Base-by-base conservation (phyloP, 2,329 filamentous ascomycete species). In the Stagonosporopsis rhizophila region DNA sequence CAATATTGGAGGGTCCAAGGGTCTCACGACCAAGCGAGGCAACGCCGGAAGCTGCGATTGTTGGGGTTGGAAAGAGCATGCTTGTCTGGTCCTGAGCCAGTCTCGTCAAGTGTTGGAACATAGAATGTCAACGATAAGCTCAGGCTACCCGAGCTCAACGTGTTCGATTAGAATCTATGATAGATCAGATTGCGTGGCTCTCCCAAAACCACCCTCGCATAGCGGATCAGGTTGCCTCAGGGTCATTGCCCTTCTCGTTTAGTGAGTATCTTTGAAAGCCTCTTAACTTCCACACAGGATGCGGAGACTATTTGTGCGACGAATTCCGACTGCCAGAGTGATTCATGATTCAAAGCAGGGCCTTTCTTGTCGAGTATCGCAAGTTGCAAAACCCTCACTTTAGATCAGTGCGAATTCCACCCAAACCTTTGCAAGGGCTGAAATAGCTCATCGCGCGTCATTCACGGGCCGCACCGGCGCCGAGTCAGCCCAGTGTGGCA, bases 41-140 rank as follows among this genome's bases (percentile, higher is more conserved):
- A 15, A 39, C 20, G 4, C 8, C 25, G 15, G 7, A 8, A 12
- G 25, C 39, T 22, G 32, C 45, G 11, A 45, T 27, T 12, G 4
- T 34, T 45, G 20, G 25, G 25, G 20, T 27, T 15, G 40, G 35
- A 40, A 40, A 20, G 30, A 4, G 22, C 17, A 17, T 9, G 27
- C 22, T 44, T 15, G 11, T 44, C 7, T 44, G 39, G 30, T 7
- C 8, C 40, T 51, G 48, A 44, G 27, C 48, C 48, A 30, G 48
- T 37, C 1, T 23, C 34, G 8, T 51, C 1, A 4, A n/a, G n/a
- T 12, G n/a, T 14, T 20, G 17, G 12, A 2, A 37, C 40, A 12
- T 38, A 17, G 30, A 14, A 8, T 14, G 14, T 37, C 17, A 11
- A 19, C 14, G 34, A 1, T 2, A 14, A 19, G 19, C 7, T 20